Base-by-base conservation (phyloP, 2,329 filamentous ascomycete species). In the Corinectria fuckeliana region DNA sequence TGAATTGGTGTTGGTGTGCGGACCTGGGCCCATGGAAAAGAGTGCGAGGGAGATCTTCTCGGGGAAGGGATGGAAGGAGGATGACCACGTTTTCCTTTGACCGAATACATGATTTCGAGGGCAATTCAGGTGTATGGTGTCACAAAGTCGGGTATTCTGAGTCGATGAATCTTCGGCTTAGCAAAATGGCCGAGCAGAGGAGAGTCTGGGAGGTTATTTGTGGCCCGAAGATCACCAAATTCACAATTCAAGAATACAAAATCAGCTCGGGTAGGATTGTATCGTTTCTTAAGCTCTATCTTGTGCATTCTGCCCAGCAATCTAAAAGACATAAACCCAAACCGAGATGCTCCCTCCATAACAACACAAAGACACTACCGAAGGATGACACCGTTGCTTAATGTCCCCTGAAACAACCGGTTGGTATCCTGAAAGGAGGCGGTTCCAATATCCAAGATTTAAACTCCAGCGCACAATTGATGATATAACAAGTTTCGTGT, bases 1-100 rank as follows among this genome's bases (percentile, higher is more conserved):
- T 60, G 81, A 84, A 11, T 73, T 97, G 80, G 87, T 92, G 13
- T 76, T 97, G 58, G 81, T 96, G 14, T 97, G 93, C 76, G 93
- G 93, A 2, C 93, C 93, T 0, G 85, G 83, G 66, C 77, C 88
- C 3, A 80, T 97, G 79, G 92, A 96, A 77, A 88, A 87, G 69
- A 86, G 81, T 57, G 87, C 85, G 4, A 82, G 83, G 64, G 73
- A 78, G 44, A 83, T 85, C 23, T 74, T 84, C 23, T 60, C 59
- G 13, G 82, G 80, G 11, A 78, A 89, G 73, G 91, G 91, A 0
- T 96, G 91, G 91, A 70, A 62, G 23, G 64, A 71, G 3, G 65
- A 70, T 26, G 63, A 71, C 26, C 63, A 74, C 39, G 53, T 74
- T 9, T 66, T 72, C 32, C 73, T 74, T 41, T 73, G 36, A 69